Conservation (phyloP, 805 yeast genomes). For the Yarrowia divulgata region DNA sequence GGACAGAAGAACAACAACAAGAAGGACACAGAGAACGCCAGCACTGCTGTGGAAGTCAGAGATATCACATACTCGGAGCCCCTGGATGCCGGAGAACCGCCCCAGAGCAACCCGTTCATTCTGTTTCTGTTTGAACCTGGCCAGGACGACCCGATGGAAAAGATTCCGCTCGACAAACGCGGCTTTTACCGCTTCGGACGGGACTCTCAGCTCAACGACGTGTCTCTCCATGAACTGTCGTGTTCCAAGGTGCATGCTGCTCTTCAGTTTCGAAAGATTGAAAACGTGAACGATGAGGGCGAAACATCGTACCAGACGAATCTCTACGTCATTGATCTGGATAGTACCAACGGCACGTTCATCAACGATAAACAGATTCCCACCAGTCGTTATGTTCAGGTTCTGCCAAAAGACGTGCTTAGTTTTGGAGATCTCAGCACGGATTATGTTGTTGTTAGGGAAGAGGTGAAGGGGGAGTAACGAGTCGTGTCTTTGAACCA, state of each 20-base stretch:
- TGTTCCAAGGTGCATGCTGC: conserved; percentile 34
- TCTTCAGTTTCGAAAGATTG: conserved; percentile 35
- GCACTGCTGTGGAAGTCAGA: neutral
- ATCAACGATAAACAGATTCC: conserved; percentile 33
- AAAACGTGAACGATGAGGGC: conserved; percentile 26
- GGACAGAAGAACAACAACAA: neutral
- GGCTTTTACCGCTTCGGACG: conserved; percentile 25
- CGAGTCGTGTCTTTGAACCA: too few species aligned
- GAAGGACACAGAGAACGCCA: neutral
- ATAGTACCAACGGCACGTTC: conserved; percentile 21
- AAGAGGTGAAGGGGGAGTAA: conserved; percentile 1
- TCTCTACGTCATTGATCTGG: conserved; percentile 29
- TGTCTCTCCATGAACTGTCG: conserved; percentile 3
- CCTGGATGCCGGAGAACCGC: conserved; percentile 27
- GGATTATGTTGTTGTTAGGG: conserved; percentile 26
- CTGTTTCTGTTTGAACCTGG: conserved; percentile 28
- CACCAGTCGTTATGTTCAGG: conserved; percentile 24
- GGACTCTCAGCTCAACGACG: conserved; percentile 26
- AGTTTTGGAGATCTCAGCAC: conserved; percentile 34
- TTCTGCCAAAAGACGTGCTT: conserved; percentile 28
- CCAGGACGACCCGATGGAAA: conserved; percentile 22
- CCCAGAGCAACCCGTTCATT: conserved; percentile 13
- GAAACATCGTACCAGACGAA: conserved; percentile 28
- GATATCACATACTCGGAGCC: conserved; percentile 32
- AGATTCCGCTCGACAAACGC: conserved; percentile 9